A percentile compares a stretch with the other conserved stretches of the same genome.
Conservation (phyloP, 192 early-diverging fungal species). For the Coemansia sp. region DNA sequence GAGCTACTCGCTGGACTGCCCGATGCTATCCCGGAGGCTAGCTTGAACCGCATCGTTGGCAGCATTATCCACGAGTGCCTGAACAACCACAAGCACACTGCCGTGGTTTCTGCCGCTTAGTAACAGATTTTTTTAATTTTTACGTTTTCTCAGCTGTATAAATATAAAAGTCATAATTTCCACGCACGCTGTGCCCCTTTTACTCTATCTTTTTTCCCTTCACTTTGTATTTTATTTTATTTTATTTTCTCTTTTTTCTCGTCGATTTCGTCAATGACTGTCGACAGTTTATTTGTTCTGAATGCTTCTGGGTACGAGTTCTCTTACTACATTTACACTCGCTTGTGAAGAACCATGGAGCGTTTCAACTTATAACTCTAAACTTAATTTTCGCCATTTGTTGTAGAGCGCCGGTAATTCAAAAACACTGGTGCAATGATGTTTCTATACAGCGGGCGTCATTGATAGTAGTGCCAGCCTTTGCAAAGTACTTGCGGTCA, state of each 20-base stretch:
- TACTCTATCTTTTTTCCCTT: too few relatives aligned
- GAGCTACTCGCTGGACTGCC: conserved; percentile 27
- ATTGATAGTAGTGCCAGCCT: too few relatives aligned
- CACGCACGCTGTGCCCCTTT: too few relatives aligned
- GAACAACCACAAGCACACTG: conserved; percentile 40
- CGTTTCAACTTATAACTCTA: too few relatives aligned
- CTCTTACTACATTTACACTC: background rate
- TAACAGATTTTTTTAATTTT: background rate
- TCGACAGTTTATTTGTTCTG: conserved; percentile 73
- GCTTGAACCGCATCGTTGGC: conserved; percentile 41
- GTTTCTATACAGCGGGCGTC: too few relatives aligned
- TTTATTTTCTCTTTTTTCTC: background rate
- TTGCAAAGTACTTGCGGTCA: too few relatives aligned
- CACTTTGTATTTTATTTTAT: too few relatives aligned
- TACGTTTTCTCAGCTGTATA: background rate
- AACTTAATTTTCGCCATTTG: too few relatives aligned
- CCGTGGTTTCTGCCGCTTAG: conserved; percentile 1
- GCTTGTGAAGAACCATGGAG: background rate
- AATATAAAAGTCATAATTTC: too few relatives aligned
- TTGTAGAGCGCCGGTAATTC: too few relatives aligned
- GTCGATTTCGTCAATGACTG: conserved; percentile 34
- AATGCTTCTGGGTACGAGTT: conserved; percentile 58
- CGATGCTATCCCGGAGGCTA: conserved; percentile 42
- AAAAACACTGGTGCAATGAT: too few relatives aligned
- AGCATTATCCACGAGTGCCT: conserved; percentile 40